A percentile compares a stretch with the other conserved stretches of the same genome.
These are phyloP conservation scores for Cladosporium phlei DNA, from an alignment of 2,329 filamentous ascomycete species.

Conservation along the genomic window DNA sequence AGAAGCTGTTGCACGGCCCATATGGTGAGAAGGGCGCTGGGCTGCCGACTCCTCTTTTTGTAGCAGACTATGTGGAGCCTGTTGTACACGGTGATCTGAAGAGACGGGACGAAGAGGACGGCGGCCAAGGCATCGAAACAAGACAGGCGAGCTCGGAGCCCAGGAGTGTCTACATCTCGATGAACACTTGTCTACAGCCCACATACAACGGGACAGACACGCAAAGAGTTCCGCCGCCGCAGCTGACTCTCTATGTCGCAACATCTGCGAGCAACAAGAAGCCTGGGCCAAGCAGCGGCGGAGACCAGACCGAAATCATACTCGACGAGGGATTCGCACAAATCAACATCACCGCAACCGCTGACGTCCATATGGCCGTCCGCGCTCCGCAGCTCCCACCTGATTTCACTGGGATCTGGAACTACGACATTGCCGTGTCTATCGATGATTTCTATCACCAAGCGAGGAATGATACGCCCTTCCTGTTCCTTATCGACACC, in stretches of 20 bases:
- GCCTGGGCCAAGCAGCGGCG: constrained; percentile 56
- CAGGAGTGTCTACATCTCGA: constrained; percentile 68
- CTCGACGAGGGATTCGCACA: constrained; percentile 69
- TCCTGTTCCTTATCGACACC: constrained; percentile 76
- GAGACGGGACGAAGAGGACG: constrained; percentile 20
- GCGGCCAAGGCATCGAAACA: constrained; percentile 13
- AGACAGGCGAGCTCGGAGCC: constrained; percentile 21
- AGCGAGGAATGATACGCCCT: constrained; percentile 53
- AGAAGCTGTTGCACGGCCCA: constrained; percentile 48
- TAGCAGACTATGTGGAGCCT: constrained; percentile 10
- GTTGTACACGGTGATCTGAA: constrained; percentile 22
- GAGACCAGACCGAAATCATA: constrained; percentile 42
- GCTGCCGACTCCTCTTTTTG: constrained; percentile 25
- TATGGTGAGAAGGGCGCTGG: constrained; percentile 27
- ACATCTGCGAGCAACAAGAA: constrained; percentile 49
- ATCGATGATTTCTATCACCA: constrained; percentile 72
- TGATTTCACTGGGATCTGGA: constrained; percentile 63
- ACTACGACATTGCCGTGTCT: constrained; percentile 76
- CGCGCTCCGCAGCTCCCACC: constrained; percentile 61
- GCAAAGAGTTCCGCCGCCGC: constrained; percentile 49
- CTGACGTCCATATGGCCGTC: constrained; percentile 72
- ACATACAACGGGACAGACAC: constrained; percentile 46
- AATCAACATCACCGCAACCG: constrained; percentile 53
- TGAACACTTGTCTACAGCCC: constrained; percentile 82
- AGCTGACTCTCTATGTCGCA: constrained; percentile 71